These are phyloP conservation scores for Rostrohypoxylon terebratum DNA, from an alignment of 495 filamentous ascomycete species.

Conservation along the genomic window DNA sequence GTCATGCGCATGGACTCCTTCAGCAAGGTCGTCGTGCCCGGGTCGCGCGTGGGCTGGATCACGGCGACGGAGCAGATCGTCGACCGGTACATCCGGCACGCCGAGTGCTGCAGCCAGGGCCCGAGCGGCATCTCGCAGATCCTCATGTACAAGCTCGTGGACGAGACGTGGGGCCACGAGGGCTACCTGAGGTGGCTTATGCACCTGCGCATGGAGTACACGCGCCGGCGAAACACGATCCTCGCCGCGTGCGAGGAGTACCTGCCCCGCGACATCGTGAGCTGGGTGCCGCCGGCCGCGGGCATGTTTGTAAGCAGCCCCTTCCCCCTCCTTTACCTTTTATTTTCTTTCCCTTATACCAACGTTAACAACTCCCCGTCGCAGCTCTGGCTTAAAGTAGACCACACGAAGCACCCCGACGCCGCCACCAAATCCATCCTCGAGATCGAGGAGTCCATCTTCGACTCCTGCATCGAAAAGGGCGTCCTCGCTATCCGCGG, in stretches of 20 bases:
- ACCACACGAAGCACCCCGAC: conserved; percentile 78
- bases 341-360: background rate
- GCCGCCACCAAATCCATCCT: conserved; percentile 67
- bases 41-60: conserved; percentile 81
- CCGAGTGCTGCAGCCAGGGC: conserved; percentile 83
- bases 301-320: conserved; percentile 93
- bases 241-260: conserved; percentile 85
- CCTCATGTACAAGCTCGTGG: conserved; percentile 86
- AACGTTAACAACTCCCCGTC: conserved; percentile 8
- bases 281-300: conserved; percentile 85
- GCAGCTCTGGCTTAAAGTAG: conserved; percentile 85
- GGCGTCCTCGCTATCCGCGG: conserved; percentile 83
- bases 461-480: conserved; percentile 73
- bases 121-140: conserved; percentile 86
- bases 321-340: background rate
- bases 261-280: conserved; percentile 80
- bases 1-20: conserved; percentile 82
- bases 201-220: conserved; percentile 84
- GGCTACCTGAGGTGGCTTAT: conserved; percentile 94
- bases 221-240: conserved; percentile 77
- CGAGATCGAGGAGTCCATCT: conserved; percentile 87
- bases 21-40: conserved; percentile 84
- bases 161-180: conserved; percentile 94
- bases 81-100: conserved; percentile 79
- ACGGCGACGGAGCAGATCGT: conserved; percentile 85